Percentiles rank a stretch among this genome's conserved stretches.
Conservation (phyloP, 805 yeast species). For the Wickerhamia fluorescens region DNA sequence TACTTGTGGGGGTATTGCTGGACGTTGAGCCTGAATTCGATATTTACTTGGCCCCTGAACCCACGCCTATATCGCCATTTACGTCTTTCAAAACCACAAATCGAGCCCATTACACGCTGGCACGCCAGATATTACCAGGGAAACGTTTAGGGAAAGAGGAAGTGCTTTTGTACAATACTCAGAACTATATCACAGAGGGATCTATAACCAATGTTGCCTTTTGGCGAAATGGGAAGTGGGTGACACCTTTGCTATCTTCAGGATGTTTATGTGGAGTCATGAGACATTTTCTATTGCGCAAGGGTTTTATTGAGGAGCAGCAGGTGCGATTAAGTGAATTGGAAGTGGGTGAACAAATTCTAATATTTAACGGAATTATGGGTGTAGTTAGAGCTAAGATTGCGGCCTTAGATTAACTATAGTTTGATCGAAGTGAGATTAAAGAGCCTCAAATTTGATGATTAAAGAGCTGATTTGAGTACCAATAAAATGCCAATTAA, state of each 20-base stretch:
- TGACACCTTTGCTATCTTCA: slow-evolving; percentile 68
- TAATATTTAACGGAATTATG: slow-evolving; percentile 75
- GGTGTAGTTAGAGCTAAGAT: slow-evolving; percentile 67
- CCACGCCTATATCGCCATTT: slow-evolving; percentile 57
- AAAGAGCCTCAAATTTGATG: no score
- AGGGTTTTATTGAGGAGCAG: slow-evolving; percentile 48
- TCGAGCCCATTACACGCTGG: slow-evolving; percentile 54
- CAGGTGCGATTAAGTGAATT: slow-evolving; percentile 42
- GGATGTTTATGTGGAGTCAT: slow-evolving; percentile 87
- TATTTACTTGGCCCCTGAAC: slow-evolving; percentile 52
- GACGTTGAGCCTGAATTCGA: slow-evolving; percentile 34
- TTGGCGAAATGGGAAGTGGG: slow-evolving; percentile 47
- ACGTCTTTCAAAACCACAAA: slow-evolving; percentile 84
- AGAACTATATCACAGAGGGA: slow-evolving; percentile 66
- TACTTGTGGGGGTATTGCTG: slow-evolving; percentile 22
- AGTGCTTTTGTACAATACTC: slow-evolving; percentile 50
- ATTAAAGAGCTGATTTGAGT: no score
- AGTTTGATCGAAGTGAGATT: neutral
- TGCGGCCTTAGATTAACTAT: slow-evolving; percentile 9
- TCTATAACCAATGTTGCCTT: slow-evolving; percentile 78
- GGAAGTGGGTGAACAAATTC: slow-evolving; percentile 56
- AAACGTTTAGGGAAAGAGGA: slow-evolving; percentile 53
- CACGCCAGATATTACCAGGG: slow-evolving; percentile 44
- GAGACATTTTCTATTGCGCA: slow-evolving; percentile 54
- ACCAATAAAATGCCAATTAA: no score